Percentiles rank a stretch among this genome's conserved stretches.
These are phyloP conservation scores for Passiflora organensis DNA, from an alignment of 345 rosid genomes.

Conservation along the genomic window DNA sequence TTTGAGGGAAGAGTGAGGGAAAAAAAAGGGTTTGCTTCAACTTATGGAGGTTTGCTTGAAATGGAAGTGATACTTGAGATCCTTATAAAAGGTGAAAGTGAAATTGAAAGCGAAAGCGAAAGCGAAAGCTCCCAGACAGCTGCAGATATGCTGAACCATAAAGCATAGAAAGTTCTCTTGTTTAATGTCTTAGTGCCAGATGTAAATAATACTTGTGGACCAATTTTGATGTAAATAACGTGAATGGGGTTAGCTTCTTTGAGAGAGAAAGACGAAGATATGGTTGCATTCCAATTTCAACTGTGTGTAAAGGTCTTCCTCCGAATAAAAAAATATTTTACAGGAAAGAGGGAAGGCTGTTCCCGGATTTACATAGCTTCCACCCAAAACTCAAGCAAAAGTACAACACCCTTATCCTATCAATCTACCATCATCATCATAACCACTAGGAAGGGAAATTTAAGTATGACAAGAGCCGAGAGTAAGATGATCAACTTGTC, in stretches of 20 bases:
- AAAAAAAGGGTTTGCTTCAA: conserved; percentile 11
- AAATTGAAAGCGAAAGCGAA: background rate
- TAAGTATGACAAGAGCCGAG: background rate
- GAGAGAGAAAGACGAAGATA: too few species aligned
- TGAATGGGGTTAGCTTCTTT: too few species aligned
- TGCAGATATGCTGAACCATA: too few species aligned
- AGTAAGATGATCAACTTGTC: too few species aligned
- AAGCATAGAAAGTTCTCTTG: too few species aligned
- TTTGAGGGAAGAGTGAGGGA: too few species aligned
- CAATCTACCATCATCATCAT: conserved; percentile 11
- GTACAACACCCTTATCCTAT: conserved; percentile 20
- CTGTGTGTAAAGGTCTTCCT: conserved; percentile 11
- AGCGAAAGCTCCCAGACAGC: conserved; percentile 14
- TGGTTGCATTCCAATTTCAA: conserved; percentile 17
- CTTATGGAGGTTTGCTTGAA: conserved; percentile 31
- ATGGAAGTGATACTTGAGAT: conserved; percentile 17
- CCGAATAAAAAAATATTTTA: conserved; percentile 19
- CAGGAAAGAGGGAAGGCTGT: conserved; percentile 33
- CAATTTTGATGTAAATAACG: too few species aligned
- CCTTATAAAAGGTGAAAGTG: background rate
- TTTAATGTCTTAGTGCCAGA: too few species aligned
- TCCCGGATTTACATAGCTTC: conserved; percentile 58
- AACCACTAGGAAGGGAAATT: background rate
- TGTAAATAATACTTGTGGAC: too few species aligned
- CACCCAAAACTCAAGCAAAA: conserved; percentile 23